phyloP scores from a whole-genome alignment of 2,329 filamentous ascomycete genomes.

The Plectosphaerella sp. region DNA sequence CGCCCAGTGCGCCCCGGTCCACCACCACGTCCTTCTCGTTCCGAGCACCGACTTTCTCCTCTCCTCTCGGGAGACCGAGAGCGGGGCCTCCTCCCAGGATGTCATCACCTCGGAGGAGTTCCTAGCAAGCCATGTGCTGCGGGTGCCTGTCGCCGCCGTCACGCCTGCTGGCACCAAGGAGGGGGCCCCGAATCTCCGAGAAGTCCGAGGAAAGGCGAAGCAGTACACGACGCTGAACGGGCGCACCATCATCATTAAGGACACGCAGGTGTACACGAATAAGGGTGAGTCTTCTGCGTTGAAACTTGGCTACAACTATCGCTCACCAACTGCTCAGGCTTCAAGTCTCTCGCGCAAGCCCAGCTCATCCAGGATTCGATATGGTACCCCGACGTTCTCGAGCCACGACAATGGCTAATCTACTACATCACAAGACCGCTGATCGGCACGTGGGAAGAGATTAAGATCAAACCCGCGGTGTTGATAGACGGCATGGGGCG shows the following conservation, averaged over 20 bases:
- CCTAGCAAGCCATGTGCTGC: constrained; percentile 91
- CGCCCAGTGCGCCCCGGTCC: constrained; percentile 83
- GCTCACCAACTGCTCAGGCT: constrained; percentile 52
- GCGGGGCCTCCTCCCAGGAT: constrained; percentile 70
- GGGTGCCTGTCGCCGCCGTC: constrained; percentile 58
- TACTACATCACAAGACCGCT: constrained; percentile 93
- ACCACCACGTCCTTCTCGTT: constrained; percentile 91
- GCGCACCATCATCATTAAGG: constrained; percentile 89
- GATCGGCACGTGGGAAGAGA: constrained; percentile 76
- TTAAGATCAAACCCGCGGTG: constrained; percentile 64
- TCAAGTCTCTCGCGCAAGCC: constrained; percentile 86
- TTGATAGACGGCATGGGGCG: constrained; percentile 42
- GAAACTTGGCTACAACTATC: neutral
- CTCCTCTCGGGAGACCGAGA: constrained; percentile 82
- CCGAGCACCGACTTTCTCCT: constrained; percentile 90
- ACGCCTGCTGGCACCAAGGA: constrained; percentile 52
- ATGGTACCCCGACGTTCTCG: constrained; percentile 85
- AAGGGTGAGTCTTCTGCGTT: constrained; percentile 60
- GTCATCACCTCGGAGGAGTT: constrained; percentile 90
- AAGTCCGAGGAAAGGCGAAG: constrained; percentile 88
- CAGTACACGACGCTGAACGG: constrained; percentile 92
- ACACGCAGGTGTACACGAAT: constrained; percentile 88
- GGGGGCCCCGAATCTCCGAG: constrained; percentile 62
- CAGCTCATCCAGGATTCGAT: constrained; percentile 79
- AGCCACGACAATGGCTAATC: constrained; percentile 89